Base-by-base conservation (phyloP, 2,329 filamentous ascomycete genomes). In the Dactylonectria macrodidyma region DNA sequence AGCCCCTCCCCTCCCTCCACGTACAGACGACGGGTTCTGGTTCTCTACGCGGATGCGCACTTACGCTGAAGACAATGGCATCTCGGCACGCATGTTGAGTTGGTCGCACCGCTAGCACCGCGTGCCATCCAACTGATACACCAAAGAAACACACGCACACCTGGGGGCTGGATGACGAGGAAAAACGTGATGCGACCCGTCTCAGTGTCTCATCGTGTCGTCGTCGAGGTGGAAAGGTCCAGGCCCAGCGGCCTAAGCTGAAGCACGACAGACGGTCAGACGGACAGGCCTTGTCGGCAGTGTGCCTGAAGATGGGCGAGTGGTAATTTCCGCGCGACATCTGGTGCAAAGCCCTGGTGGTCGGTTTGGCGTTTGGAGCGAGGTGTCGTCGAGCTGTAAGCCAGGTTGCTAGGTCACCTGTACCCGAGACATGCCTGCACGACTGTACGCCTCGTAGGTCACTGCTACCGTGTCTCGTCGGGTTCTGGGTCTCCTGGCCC, bases 401-500 rank as follows among this genome's bases (percentile, higher is more conserved):
- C 16, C 34, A 24, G 33, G 65, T 54, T 67, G 66, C 16, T 46
- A 73, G 68, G 74, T 76, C 59, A 55, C 65, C 51, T 19, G 71
- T 75, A 76, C 74, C 61, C 72, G 62, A 66, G 66, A 67, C 67
- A 68, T 9, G 19, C 30, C 66, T 33, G n/a, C 48, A 12, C 48
- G 16, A 16, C 41, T 46, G 54, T 41, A 38, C 14, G 11, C 22
- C 47, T 57, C 62, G 55, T 59, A 63, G 65, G 71, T 75, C 67
- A 61, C 65, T 24, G 50, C 56, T 75, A 75, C 73, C 34, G 51
- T 19, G 34, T 62, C 69, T 61, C 66, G 65, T 74, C 62, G 68
- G 62, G 61, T 62, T 59, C 58, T 50, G 61, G 61, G 50, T 62
- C 62, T 61, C 62, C 51, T 52, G 64, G 63, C 59, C 65, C 65